Conservation (phyloP, 495 filamentous ascomycete genomes). For the Astrocystis sublimbata region DNA sequence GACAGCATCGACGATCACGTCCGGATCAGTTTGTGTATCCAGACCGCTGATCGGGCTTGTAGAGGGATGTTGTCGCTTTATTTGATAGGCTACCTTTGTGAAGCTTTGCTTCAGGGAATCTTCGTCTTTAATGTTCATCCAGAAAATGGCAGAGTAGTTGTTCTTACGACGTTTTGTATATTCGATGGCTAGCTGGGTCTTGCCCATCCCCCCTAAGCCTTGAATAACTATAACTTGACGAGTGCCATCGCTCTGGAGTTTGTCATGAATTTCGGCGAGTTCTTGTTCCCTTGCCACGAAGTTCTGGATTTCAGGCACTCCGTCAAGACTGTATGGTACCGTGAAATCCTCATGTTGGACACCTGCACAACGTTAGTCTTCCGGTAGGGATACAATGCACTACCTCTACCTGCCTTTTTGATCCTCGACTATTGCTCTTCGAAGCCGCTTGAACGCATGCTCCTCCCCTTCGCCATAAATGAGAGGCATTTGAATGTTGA, state of each 20-base stretch:
- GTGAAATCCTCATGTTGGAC: not conserved
- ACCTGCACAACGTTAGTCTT: not conserved
- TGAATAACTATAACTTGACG: not conserved
- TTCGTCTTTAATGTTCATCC: not conserved
- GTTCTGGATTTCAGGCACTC: not conserved
- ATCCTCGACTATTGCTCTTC: not conserved
- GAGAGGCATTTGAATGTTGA: constrained; percentile 30
- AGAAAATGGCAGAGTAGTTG: not conserved
- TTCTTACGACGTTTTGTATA: not conserved
- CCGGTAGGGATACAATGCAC: not conserved
- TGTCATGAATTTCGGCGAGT: not conserved
- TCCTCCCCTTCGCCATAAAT: constrained; percentile 24
- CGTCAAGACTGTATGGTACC: not conserved
- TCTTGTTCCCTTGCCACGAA: not conserved
- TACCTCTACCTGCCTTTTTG: not conserved
- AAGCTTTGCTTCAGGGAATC: not conserved
- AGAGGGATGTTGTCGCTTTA: not conserved
- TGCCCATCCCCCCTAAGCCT: not conserved
- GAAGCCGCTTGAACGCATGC: not conserved
- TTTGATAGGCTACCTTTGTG: not conserved
- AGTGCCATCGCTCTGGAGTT: not conserved
- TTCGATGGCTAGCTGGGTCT: not conserved
- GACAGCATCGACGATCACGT: not conserved
- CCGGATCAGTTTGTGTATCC: not conserved
- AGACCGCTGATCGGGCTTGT: not conserved